Evolutionary conservation across 208 protist genomes (phyloP).

Genomic region (Acanthamoeba comandoni): DNA sequence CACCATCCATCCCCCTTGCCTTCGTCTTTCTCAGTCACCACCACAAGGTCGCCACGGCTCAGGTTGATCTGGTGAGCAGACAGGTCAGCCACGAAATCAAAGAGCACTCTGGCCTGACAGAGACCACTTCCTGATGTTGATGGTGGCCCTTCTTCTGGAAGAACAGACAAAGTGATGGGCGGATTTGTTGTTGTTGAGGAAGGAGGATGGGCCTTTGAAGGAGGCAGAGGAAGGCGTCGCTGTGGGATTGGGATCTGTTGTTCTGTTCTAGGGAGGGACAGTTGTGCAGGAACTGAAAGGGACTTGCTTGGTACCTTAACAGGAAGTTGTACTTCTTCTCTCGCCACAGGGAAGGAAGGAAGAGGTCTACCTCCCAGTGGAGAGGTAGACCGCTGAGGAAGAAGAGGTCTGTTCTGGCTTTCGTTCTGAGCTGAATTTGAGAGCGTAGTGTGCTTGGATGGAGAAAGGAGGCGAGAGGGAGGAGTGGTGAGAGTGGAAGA

Average conservation of each 20-base stretch:
- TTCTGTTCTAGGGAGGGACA: not conserved
- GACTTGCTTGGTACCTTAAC: too few species aligned
- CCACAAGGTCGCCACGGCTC: not conserved
- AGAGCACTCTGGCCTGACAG: not conserved
- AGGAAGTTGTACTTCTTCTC: too few species aligned
- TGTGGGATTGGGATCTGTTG: not conserved
- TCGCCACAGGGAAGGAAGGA: too few species aligned
- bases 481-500: not conserved
- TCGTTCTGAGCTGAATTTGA: too few species aligned
- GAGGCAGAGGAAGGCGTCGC: not conserved
- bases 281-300: too few species aligned
- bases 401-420: too few species aligned
- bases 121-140: not conserved
- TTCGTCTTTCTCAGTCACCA: conserved; percentile 11
- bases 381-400: not conserved
- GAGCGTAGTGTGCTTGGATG: too few species aligned
- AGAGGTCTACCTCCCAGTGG: not conserved
- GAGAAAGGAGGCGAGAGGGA: not conserved
- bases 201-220: not conserved
- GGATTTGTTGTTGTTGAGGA: not conserved
- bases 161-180: not conserved
- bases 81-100: conserved; percentile 23
- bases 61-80: conserved; percentile 11
- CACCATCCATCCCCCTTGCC: conserved; percentile 60
- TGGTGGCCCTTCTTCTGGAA: not conserved